A percentile compares a stretch with the other conserved stretches of the same genome.
phyloP scores from a whole-genome alignment of 1,284 basidiomycete genomes.

The Malassezia slooffiae region DNA sequence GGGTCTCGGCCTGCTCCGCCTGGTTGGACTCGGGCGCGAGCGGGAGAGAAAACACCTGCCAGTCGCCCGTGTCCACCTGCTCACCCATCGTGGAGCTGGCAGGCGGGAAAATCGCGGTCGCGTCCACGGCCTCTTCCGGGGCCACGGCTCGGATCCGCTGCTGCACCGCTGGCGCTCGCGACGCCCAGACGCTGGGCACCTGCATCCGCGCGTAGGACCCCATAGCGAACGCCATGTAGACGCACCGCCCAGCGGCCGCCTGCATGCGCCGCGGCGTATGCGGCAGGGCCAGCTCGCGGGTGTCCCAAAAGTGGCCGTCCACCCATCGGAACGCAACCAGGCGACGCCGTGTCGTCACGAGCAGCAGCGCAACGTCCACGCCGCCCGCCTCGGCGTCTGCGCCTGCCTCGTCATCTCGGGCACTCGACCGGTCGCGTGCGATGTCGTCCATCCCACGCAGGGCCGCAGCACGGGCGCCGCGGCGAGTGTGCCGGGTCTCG shows the following conservation, averaged over 20 bases:
- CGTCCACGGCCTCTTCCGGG: too few relatives aligned
- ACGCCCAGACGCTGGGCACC: slow-evolving; percentile 2
- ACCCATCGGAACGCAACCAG: slow-evolving; percentile 72
- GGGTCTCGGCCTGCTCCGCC: too few relatives aligned
- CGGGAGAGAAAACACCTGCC: slow-evolving; percentile 7
- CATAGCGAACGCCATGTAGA: slow-evolving; percentile 2
- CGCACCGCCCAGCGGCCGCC: slow-evolving; percentile 47
- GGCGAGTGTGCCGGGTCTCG: not conserved
- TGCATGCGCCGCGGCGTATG: slow-evolving; percentile 82
- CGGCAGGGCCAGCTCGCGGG: slow-evolving; percentile 64
- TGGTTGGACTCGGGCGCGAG: too few relatives aligned
- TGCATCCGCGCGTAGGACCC: slow-evolving; percentile 6
- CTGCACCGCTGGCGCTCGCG: slow-evolving; percentile 2
- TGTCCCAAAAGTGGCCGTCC: slow-evolving; percentile 66
- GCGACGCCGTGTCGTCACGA: slow-evolving; percentile 74
- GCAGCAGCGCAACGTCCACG: slow-evolving; percentile 59
- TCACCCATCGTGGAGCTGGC: not conserved
- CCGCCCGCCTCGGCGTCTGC: not conserved
- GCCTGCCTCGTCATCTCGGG: too few relatives aligned
- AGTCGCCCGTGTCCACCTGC: slow-evolving; percentile 5
- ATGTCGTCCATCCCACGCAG: slow-evolving; percentile 18
- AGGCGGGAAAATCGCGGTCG: too few relatives aligned
- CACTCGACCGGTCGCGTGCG: too few relatives aligned
- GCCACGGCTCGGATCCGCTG: too few relatives aligned
- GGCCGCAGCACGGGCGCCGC: slow-evolving; percentile 1